Conservation (phyloP, 768 basidiomycete genomes). For the Kwoniella heveanensis region DNA sequence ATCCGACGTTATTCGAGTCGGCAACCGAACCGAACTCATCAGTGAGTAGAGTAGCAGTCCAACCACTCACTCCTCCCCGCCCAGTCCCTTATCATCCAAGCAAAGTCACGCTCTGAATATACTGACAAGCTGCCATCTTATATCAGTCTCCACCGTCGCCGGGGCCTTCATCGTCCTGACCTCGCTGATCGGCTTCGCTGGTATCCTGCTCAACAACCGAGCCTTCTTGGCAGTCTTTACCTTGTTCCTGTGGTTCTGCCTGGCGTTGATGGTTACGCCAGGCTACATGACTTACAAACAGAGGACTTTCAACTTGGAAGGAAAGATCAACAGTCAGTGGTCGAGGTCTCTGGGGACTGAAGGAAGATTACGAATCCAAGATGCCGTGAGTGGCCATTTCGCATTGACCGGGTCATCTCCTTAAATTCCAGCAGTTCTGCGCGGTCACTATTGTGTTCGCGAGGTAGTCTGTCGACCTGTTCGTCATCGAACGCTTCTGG, state of each 20-base stretch:
- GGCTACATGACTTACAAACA: slow-evolving; percentile 79
- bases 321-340: slow-evolving; percentile 79
- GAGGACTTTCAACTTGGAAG: slow-evolving; percentile 75
- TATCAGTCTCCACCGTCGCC: slow-evolving; percentile 67
- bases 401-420: too few relatives aligned
- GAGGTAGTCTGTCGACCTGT: too few relatives aligned
- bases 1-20: slow-evolving; percentile 72
- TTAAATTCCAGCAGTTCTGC: too few relatives aligned
- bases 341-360: slow-evolving; percentile 64
- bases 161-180: slow-evolving; percentile 65
- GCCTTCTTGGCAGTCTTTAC: slow-evolving; percentile 75
- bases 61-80: too few relatives aligned
- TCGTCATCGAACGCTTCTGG: too few relatives aligned
- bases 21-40: slow-evolving; percentile 69
- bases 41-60: slow-evolving; percentile 44
- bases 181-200: slow-evolving; percentile 73
- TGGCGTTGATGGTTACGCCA: slow-evolving; percentile 70
- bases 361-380: slow-evolving; percentile 71
- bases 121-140: too few relatives aligned
- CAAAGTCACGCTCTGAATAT: background rate
- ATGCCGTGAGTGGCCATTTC: slow-evolving; percentile 56
- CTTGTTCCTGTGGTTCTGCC: slow-evolving; percentile 71
- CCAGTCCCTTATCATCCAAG: too few relatives aligned
- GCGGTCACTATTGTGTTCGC: too few relatives aligned
- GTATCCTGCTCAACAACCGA: slow-evolving; percentile 80